phyloP scores from a whole-genome alignment of 2,329 filamentous ascomycete species.

The Colletotrichum sojae region DNA sequence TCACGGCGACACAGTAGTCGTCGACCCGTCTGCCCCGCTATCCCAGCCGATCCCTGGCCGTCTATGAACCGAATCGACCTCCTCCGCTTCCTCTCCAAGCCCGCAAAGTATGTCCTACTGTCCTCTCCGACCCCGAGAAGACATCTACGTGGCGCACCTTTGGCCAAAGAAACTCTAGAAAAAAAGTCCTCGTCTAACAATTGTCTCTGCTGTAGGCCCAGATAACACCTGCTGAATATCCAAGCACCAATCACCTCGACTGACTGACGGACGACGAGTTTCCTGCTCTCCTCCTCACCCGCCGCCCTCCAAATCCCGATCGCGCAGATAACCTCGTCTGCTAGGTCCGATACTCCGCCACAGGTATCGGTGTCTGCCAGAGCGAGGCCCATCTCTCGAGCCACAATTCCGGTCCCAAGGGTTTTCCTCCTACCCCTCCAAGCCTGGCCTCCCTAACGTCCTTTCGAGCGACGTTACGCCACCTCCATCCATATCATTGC shows the following conservation, averaged over 20 bases:
- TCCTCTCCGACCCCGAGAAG: not conserved
- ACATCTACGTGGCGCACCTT: not conserved
- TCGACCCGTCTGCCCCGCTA: conserved; percentile 15
- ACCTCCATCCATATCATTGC: conserved; percentile 60
- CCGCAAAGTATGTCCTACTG: conserved; percentile 82
- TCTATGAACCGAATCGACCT: conserved; percentile 95
- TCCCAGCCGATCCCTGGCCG: conserved; percentile 46
- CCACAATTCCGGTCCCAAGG: conserved; percentile 91
- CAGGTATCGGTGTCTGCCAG: conserved; percentile 87
- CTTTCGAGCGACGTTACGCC: conserved; percentile 74
- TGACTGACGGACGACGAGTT: conserved; percentile 28
- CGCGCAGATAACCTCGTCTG: conserved; percentile 77
- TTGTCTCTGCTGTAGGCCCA: conserved; percentile 41
- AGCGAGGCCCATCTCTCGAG: conserved; percentile 72
- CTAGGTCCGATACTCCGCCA: conserved; percentile 86
- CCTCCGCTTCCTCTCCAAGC: conserved; percentile 93
- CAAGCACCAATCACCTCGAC: conserved; percentile 10
- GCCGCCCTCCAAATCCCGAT: conserved; percentile 43
- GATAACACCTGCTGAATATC: conserved; percentile 37
- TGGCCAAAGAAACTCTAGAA: not conserved
- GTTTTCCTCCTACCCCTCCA: conserved; percentile 86
- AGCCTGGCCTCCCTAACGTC: conserved; percentile 93
- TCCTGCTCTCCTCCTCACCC: conserved; percentile 21
- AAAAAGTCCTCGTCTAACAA: not conserved
- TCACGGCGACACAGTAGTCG: conserved; percentile 25